Evolutionary conservation across 768 basidiomycete genomes (phyloP).

Genomic region (Suillus luteus): DNA sequence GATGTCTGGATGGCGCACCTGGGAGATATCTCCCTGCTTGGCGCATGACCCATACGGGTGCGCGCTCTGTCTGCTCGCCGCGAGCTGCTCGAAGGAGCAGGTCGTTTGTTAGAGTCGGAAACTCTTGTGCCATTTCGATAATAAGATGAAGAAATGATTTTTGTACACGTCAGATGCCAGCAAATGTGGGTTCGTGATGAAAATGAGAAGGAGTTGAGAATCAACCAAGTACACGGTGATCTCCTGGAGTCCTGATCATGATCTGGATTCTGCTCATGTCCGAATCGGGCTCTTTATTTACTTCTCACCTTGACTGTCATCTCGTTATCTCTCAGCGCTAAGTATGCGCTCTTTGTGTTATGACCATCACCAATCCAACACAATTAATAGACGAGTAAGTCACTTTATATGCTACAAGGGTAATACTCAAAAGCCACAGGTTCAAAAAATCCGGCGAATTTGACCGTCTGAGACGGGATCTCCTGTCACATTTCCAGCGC

Average conservation of each 20-base stretch:
- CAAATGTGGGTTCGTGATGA: background rate
- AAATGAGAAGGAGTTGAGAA: background rate
- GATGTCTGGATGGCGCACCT: constrained; percentile 48
- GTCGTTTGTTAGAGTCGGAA: constrained; percentile 84
- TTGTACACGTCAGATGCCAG: background rate
- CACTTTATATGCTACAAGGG: background rate
- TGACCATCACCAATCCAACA: constrained; percentile 58
- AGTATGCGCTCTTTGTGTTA: constrained; percentile 20
- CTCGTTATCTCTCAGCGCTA: constrained; percentile 3
- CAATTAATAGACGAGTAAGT: constrained; percentile 67
- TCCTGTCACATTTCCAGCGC: constrained; percentile 61
- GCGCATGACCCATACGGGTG: constrained; percentile 99
- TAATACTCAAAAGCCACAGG: constrained; percentile 35
- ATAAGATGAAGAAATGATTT: background rate
- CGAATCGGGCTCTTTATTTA: background rate
- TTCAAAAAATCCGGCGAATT: constrained; percentile 84
- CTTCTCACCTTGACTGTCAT: background rate
- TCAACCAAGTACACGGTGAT: too few species aligned
- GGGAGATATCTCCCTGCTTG: constrained; percentile 96
- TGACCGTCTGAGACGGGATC: constrained; percentile 66
- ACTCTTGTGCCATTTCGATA: constrained; percentile 42
- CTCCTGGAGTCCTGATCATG: background rate
- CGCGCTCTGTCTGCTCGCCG: constrained; percentile 87
- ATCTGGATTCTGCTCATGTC: constrained; percentile 1
- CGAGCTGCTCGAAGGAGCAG: constrained; percentile 85